A percentile compares a stretch with the other conserved stretches of the same genome.
These are phyloP conservation scores for Scutellaria minor DNA, from an alignment of 257 asterid genomes.

Conservation along the genomic window DNA sequence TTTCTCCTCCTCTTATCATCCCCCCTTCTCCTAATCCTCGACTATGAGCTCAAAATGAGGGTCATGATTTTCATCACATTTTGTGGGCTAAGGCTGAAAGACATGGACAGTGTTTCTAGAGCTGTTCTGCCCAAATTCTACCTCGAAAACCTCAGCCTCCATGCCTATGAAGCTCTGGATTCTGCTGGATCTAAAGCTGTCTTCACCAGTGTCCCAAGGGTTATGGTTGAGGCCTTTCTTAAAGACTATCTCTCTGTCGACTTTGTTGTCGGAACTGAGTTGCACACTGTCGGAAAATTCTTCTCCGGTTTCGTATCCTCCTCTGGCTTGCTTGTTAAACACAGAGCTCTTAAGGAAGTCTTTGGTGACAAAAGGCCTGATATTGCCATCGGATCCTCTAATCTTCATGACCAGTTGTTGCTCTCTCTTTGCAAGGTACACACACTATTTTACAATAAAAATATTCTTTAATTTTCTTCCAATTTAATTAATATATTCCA, in stretches of 20 bases:
- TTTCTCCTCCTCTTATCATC: conserved; percentile 62
- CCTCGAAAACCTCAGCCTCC: conserved; percentile 62
- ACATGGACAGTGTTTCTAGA: conserved; percentile 63
- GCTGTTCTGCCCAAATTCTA: conserved; percentile 89
- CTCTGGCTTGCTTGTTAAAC: conserved; percentile 65
- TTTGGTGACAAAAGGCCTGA: conserved; percentile 65
- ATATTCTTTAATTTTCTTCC: neutral
- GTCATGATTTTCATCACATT: conserved; percentile 79
- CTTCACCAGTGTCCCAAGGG: conserved; percentile 68
- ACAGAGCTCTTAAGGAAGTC: conserved; percentile 63
- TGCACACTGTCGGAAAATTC: conserved; percentile 56
- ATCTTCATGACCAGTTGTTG: conserved; percentile 55
- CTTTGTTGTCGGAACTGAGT: conserved; percentile 69
- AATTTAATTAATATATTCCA: neutral
- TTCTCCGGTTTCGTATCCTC: conserved; percentile 61
- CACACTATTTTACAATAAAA: neutral
- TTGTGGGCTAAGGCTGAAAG: conserved; percentile 66
- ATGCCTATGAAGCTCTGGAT: conserved; percentile 52
- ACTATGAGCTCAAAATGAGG: conserved; percentile 49
- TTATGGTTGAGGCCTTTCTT: conserved; percentile 81
- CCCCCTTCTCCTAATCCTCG: conserved; percentile 54
- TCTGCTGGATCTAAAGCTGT: conserved; percentile 55
- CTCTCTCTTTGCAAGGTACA: conserved; percentile 84
- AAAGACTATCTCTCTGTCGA: conserved; percentile 73
- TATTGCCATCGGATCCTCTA: conserved; percentile 68